These are phyloP conservation scores for Arthrobotrys sphaeroides DNA, from an alignment of 2,329 filamentous ascomycete species.

Conservation along the genomic window DNA sequence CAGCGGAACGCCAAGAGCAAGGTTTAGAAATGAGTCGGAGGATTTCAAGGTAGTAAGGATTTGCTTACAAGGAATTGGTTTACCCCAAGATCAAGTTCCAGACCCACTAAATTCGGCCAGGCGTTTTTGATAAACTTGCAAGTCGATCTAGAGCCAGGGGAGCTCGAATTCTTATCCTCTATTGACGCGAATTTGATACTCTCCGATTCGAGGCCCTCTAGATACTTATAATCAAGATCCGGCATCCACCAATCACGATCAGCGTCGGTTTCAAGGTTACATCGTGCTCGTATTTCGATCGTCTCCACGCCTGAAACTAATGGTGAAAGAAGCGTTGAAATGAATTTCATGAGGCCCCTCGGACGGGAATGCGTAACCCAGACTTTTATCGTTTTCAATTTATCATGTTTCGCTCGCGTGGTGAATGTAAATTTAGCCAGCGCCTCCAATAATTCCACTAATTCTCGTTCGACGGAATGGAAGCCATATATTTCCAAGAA, in stretches of 20 bases:
- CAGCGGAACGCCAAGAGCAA: too few relatives aligned
- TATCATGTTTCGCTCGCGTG: background rate
- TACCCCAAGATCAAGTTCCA: constrained; percentile 29
- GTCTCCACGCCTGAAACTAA: background rate
- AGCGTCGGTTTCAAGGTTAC: background rate
- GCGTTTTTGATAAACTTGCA: background rate
- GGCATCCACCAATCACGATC: background rate
- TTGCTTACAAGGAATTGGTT: background rate
- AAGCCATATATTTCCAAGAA: constrained; percentile 27
- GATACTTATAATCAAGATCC: background rate
- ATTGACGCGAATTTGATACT: background rate
- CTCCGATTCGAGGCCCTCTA: background rate
- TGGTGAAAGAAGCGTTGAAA: background rate
- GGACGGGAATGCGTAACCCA: constrained; percentile 15
- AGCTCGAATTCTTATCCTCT: constrained; percentile 14
- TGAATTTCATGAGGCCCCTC: background rate
- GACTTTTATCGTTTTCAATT: constrained; percentile 17
- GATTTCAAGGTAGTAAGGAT: too few relatives aligned
- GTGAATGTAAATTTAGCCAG: background rate
- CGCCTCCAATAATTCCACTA: background rate
- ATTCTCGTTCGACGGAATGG: background rate
- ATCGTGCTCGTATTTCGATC: constrained; percentile 9
- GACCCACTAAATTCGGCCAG: constrained; percentile 27
- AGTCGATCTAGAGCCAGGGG: background rate
- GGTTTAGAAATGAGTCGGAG: too few relatives aligned